Base-by-base conservation (phyloP, 1,284 basidiomycete species). In the Peniophora sp. region DNA sequence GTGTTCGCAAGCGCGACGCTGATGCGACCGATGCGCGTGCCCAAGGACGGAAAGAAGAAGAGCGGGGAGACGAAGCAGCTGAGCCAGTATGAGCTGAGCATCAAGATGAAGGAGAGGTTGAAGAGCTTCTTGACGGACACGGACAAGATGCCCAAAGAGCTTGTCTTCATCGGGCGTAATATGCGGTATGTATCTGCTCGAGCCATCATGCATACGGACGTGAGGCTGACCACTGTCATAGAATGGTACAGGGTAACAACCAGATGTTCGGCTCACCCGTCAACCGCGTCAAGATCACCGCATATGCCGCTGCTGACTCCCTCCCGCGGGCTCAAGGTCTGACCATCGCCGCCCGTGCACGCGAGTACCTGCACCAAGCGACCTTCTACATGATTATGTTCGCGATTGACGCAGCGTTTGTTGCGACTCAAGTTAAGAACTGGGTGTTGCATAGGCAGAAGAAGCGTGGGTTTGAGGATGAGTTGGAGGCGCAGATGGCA, bases 231-330 rank as follows among this genome's bases (percentile, higher is more conserved):
- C 5, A 6, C 6, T 12, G 43, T 23, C 24, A 24, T 24, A 78
- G 77, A 48, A 85, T 85, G 64, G 79, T 85, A 14, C 83, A 85
- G 76, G 81, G 80, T 17, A 88, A 90, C 63, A 88, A 88, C 59
- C 85, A 90, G 63, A 71, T 75, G 1, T 78, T 92, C 23, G 88
- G 88, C 20, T 88, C 87, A 2, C 91, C 91, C 0, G 86, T 91
- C 1, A 92, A 93, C 59, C 79, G 92, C 18, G 84, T 95, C 65
- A 92, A 89, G 63, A 86, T 92, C 50, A 90, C 84, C 0, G 89
- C 85, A 1, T 76, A 76, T 57, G 81, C 79, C 75, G 86, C 84
- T 6, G 84, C 83, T 1, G 71, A 71, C 18, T 78, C 80, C 3
- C 69, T 84, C 15, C 67, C 72, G 6, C 65, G 66, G 12, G 58